These are phyloP conservation scores for Imleria badia DNA, from an alignment of 768 basidiomycete species.

Conservation along the genomic window DNA sequence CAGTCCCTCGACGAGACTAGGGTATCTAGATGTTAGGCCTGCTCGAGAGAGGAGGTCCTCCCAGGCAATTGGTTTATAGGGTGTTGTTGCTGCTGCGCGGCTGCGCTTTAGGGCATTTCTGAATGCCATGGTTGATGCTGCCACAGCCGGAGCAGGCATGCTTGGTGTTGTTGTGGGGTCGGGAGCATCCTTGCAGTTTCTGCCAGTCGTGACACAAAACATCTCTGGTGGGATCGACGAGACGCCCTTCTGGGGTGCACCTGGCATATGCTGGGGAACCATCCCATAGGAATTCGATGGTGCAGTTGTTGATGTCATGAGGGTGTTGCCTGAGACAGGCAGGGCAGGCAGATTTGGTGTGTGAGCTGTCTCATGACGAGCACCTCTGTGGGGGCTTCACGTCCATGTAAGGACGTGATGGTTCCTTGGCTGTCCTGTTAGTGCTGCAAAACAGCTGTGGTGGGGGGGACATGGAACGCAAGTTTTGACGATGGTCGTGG, in stretches of 20 bases:
- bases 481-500: accelerated
- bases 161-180: not conserved
- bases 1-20: not conserved
- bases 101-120: not conserved
- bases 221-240: not conserved
- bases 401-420: too few relatives aligned
- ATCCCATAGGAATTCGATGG: too few relatives aligned
- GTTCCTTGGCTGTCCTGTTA: not conserved
- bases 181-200: not conserved
- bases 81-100: not conserved
- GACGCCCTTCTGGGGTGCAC: not conserved
- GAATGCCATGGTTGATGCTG: not conserved
- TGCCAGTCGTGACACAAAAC: not conserved
- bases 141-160: not conserved
- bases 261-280: not conserved
- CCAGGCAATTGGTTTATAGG: not conserved
- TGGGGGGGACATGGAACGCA: not conserved
- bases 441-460: not conserved
- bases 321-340: too few relatives aligned
- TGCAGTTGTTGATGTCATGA: too few relatives aligned
- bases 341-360: too few relatives aligned
- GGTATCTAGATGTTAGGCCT: not conserved
- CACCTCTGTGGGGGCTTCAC: too few relatives aligned
- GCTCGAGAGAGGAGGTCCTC: accelerated
- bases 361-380: too few relatives aligned